Evolutionary conservation across 768 basidiomycete genomes (phyloP).

Genomic region (Rubroboletus satanas): DNA sequence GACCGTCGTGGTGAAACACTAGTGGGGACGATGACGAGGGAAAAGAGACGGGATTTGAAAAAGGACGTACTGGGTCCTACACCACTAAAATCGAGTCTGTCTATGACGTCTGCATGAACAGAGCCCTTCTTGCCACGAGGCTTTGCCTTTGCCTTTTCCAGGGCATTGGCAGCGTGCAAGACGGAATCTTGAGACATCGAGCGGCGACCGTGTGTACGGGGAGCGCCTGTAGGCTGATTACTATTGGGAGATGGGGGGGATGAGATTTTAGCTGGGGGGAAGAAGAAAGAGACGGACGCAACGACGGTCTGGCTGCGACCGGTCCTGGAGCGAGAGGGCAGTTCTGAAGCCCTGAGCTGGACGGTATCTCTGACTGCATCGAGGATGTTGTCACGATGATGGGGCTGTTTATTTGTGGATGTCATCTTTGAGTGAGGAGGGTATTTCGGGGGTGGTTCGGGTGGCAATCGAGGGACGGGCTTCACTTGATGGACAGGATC

Average conservation of each 20-base stretch:
- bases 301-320: constrained; percentile 55
- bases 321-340: constrained; percentile 44
- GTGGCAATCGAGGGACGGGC: constrained; percentile 41
- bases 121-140: constrained; percentile 66
- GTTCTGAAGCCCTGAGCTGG: constrained; percentile 44
- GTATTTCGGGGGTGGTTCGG: constrained; percentile 32
- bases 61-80: constrained; percentile 72
- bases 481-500: constrained; percentile 35
- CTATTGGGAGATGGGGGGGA: constrained; percentile 9
- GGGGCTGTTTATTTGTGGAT: constrained; percentile 28
- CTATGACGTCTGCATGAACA: constrained; percentile 84
- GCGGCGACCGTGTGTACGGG: constrained; percentile 37
- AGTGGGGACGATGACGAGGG: constrained; percentile 4
- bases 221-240: constrained; percentile 19
- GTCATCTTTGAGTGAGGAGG: constrained; percentile 26
- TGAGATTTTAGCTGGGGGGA: constrained; percentile 19
- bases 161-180: constrained; percentile 34
- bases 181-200: constrained; percentile 51
- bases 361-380: constrained; percentile 72
- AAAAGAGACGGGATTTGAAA: background rate
- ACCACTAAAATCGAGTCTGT: constrained; percentile 81
- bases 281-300: constrained; percentile 19
- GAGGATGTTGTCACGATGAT: constrained; percentile 42
- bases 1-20: constrained; percentile 94
- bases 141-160: constrained; percentile 48